Evolutionary conservation across 2,329 filamentous ascomycete species (phyloP).

Genomic region (Neocucurbitaria cava): DNA sequence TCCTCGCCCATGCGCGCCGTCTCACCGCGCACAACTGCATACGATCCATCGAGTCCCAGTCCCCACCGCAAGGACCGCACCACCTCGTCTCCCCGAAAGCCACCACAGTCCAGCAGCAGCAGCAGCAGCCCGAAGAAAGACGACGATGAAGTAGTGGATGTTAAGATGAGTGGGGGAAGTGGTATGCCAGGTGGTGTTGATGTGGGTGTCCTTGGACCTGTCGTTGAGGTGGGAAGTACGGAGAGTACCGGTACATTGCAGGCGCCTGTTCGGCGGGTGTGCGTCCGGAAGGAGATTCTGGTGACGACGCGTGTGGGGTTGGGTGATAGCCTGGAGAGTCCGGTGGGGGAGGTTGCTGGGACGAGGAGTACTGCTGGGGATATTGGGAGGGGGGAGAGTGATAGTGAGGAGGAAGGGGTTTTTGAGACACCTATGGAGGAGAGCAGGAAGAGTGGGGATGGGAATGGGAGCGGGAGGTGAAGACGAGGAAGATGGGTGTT

Average conservation of each 20-base stretch:
- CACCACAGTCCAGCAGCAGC: not conserved
- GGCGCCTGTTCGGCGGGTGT: not conserved
- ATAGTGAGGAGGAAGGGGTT: not conserved
- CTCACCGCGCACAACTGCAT: conserved; percentile 5
- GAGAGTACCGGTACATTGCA: not conserved
- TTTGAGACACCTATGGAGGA: conserved; percentile 5
- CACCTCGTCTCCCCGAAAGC: conserved; percentile 1
- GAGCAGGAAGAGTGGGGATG: not conserved
- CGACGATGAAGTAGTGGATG: not conserved
- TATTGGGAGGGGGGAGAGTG: not conserved
- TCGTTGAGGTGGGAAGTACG: not conserved
- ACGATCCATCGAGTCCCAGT: not conserved
- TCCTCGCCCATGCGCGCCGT: conserved; percentile 4
- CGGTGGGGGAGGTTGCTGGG: conserved; percentile 12
- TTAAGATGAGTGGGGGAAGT: no score
- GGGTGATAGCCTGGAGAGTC: conserved; percentile 1
- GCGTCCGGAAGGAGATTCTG: not conserved
- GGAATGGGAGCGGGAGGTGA: not conserved
- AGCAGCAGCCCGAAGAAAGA: not conserved
- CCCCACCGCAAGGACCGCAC: not conserved
- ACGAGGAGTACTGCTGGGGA: conserved; percentile 7
- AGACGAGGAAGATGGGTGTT: not conserved
- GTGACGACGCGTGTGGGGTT: not conserved
- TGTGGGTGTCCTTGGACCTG: not conserved
- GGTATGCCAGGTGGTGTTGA: not conserved